Evolutionary conservation across 495 filamentous ascomycete genomes (phyloP).

Genomic region (Aspergillus bridgeri): DNA sequence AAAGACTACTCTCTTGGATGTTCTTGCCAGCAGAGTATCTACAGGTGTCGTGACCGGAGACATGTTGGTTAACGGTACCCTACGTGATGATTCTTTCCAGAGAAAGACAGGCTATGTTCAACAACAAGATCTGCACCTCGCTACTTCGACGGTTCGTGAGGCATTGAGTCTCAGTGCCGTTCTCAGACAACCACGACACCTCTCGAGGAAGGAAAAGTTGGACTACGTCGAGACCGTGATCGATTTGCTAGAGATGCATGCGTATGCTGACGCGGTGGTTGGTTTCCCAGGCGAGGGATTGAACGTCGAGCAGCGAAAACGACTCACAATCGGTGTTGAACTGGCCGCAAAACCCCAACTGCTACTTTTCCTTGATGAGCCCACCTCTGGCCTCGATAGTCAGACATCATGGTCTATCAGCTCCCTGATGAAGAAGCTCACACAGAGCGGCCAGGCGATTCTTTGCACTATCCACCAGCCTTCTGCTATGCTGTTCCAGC

Average conservation of each 20-base stretch:
- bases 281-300: conserved; percentile 47
- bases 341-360: conserved; percentile 81
- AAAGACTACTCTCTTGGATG: conserved; percentile 58
- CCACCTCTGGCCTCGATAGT: conserved; percentile 76
- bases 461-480: conserved; percentile 90
- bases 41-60: conserved; percentile 49
- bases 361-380: conserved; percentile 80
- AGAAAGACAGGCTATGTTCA: conserved; percentile 93
- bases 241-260: conserved; percentile 76
- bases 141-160: conserved; percentile 77
- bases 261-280: conserved; percentile 26
- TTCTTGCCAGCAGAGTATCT: conserved; percentile 47
- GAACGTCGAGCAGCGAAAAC: conserved; percentile 83
- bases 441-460: conserved; percentile 75
- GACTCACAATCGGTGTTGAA: conserved; percentile 80
- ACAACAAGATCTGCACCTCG: conserved; percentile 86
- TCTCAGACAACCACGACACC: conserved; percentile 71
- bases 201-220: conserved; percentile 71
- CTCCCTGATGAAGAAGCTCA: conserved; percentile 69
- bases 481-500: conserved; percentile 80
- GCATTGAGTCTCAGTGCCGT: conserved; percentile 79
- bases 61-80: conserved; percentile 49
- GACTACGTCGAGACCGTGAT: conserved; percentile 90
- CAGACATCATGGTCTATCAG: conserved; percentile 81
- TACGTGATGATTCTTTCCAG: conserved; percentile 72